Percentiles rank a stretch among this genome's conserved stretches.
Evolutionary conservation across 2,329 filamentous ascomycete genomes (phyloP).

Genomic region (Trichoderma endophyticum): DNA sequence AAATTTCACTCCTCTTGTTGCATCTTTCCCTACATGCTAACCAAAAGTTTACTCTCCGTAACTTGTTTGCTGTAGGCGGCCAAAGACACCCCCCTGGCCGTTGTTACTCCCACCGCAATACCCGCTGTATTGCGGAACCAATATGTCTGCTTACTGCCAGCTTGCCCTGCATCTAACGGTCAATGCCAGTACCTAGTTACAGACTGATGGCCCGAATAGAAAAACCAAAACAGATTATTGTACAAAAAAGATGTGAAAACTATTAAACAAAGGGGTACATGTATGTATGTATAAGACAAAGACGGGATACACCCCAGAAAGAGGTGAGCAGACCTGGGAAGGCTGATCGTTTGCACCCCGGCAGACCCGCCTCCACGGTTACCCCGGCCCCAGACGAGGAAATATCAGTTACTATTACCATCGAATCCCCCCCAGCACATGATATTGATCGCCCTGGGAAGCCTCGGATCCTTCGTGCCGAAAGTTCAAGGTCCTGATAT

Average conservation of each 20-base stretch:
- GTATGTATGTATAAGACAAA: not conserved
- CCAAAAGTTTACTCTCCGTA: not conserved
- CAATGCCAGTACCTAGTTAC: not conserved
- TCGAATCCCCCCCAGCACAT: not conserved
- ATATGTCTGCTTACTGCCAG: not conserved
- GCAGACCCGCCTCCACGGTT: not conserved
- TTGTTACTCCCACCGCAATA: not conserved
- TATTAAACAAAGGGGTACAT: not conserved
- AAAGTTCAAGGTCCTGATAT: not conserved
- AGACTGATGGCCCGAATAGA: not conserved
- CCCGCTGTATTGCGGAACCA: not conserved
- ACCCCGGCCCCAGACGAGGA: not conserved
- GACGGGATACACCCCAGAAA: not conserved
- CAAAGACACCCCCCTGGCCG: not conserved
- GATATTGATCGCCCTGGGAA: not conserved
- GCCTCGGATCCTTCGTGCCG: not conserved
- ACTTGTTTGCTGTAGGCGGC: not conserved
- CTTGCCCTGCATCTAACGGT: not conserved
- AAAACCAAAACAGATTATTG: not conserved
- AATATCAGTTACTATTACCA: not conserved
- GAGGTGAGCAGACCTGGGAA: not conserved
- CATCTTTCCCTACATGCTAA: not conserved
- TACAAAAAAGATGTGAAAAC: not conserved
- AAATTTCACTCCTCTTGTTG: not conserved
- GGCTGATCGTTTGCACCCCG: not conserved